Base-by-base conservation (phyloP, 225 moss, liverwort and hornwort species). In the Pseudoscleropodium purum region DNA sequence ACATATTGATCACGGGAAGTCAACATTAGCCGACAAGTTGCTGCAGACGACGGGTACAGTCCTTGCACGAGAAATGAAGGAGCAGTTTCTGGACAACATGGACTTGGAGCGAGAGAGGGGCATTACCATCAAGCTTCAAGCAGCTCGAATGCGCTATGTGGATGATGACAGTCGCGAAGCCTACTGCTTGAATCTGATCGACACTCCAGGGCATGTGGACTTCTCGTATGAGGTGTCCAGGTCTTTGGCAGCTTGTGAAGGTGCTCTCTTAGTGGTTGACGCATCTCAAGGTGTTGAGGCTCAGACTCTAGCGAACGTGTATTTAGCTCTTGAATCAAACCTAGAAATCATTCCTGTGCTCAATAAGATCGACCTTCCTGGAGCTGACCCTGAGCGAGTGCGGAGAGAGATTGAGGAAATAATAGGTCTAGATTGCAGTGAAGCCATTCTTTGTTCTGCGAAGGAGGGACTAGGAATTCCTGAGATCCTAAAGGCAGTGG, bases 71-170 rank as follows among this genome's bases (percentile, higher is more conserved):
- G 98, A 98, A 56, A 98, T 98, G 98, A 98, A 98, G 92, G 95
- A 97, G 90, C 98, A 98, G 84, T 98, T 98, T 87, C 93, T 98
- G 16, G 98, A 98, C 88, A 98, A 97, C 88, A 98, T 98, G 98
- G 98, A 98, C 89, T 94, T 98, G 87, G 98, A 98, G 89, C 95
- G 97, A 90, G 98, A 98, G 93, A 91, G 98, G 79, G 98, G 98
- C 80, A 98, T 98, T 91, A 98, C 98, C 77, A 98, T 98, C 86
- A 98, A 98, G 96, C 96, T 98, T n/a, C 98, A 98, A 94, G 98
- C 98, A 90, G 97, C 98, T 75, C 94, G 98, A 82, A 98, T 98
- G 98, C 96, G 98, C 79, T 97, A 92, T 69, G 95, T 95, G 88
- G 96, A 94, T 49, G 95, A 95, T 80, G 95, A 95, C 37, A 92